Evolutionary conservation across 177 flowering plant species (phyloP), one percentile per base, ranked within the genome.

Genomic region (Vitis hybrid): DNA sequence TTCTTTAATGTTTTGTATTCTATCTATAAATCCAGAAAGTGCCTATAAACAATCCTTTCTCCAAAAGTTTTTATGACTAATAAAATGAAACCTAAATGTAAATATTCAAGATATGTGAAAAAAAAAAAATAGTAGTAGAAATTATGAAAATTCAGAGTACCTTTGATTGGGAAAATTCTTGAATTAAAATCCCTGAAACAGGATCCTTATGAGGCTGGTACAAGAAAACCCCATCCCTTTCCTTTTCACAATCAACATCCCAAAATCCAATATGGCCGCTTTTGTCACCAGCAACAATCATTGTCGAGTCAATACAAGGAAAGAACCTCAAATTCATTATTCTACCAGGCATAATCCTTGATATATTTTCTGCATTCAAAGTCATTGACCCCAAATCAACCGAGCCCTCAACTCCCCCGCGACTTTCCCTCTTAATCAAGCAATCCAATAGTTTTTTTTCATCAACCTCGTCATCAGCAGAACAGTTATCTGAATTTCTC

Each of bases 231-330:
- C 81, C 84, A 80, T 83, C 74, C 53, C 78, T 82, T 15, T 80
- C 87, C 48, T 75, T 82, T 3, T 73, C 45, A 26, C 31, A 53
- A 67, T 88, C 82, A 34, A 79, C 76, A 82, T 93, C 79, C 96
- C 98, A 93, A 69, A 93, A 87, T 2, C 83, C 87, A 54, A 90
- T 67, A 81, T 89, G 68, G 11, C 96, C 98, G 60, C 59, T 50
- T 61, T 77, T 81, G 63, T 78, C 78, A 16, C 84, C 86, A 0
- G 72, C 77, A 4, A 68, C 79, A 48, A 83, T 26, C 75, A 83
- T 77, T 39, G 61, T 81, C 67, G 63, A 1, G 60, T 65, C 26
- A 31, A 14, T 58, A 68, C 62, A 51, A 3, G 86, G 86, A 10
- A 75, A 76, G 62, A 81, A 79, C 55, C 86, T 88, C 48, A 82